phyloP scores from a whole-genome alignment of 352 stramenopile genomes.

The Phytophthora sp. region DNA sequence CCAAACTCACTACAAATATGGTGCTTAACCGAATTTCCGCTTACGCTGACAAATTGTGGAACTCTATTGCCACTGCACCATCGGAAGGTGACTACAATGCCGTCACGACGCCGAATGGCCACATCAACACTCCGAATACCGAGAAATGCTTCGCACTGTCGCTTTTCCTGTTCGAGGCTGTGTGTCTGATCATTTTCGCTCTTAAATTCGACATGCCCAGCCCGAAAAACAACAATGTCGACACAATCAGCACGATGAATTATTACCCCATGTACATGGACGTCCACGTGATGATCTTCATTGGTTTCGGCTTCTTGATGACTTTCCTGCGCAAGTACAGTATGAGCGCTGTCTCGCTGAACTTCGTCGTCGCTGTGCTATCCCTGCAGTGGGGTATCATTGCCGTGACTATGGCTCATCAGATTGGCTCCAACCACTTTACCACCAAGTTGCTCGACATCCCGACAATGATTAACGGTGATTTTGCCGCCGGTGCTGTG shows the following conservation, averaged over 20 bases:
- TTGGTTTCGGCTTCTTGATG: conserved; percentile 91
- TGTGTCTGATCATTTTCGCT: conserved; percentile 29
- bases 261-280: conserved; percentile 70
- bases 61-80: conserved; percentile 4
- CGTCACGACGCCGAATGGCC: conserved; percentile 12
- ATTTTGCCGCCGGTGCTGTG: conserved; percentile 79
- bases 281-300: conserved; percentile 87
- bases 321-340: conserved; percentile 88
- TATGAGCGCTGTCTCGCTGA: conserved; percentile 76
- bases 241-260: conserved; percentile 11
- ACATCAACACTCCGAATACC: not conserved
- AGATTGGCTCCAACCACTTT: conserved; percentile 54
- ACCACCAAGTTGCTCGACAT: conserved; percentile 62
- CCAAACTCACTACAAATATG: conserved; percentile 4
- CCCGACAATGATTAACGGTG: conserved; percentile 73
- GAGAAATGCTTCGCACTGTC: conserved; percentile 25
- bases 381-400: conserved; percentile 77
- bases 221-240: conserved; percentile 12
- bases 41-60: conserved; percentile 24
- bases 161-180: conserved; percentile 11
- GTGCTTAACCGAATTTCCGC: conserved; percentile 19
- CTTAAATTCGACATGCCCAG: conserved; percentile 30
- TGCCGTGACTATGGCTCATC: conserved; percentile 61
- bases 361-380: conserved; percentile 76
- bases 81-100: conserved; percentile 23